Evolutionary conservation across 148 eudicot species (phyloP).

Genomic region (Rhododendron ferrugineum): DNA sequence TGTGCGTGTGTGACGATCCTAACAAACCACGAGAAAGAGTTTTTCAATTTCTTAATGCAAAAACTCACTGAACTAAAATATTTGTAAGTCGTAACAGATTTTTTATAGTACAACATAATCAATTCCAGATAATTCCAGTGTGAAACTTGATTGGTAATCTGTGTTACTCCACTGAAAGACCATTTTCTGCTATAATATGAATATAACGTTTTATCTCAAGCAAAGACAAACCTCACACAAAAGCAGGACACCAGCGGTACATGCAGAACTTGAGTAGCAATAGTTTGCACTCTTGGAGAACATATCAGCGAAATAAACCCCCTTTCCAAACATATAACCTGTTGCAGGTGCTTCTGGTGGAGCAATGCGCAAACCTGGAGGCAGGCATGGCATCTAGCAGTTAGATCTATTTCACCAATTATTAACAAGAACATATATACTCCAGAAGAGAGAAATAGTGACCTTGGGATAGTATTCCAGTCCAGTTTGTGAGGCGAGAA

Average conservation of each 20-base stretch:
- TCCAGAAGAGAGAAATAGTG: background rate
- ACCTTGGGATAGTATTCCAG: slow-evolving; percentile 97
- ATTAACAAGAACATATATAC: background rate
- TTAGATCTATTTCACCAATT: background rate
- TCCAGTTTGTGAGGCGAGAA: slow-evolving; percentile 94
- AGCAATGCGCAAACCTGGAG: slow-evolving; percentile 88
- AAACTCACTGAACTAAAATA: background rate
- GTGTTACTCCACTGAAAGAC: background rate
- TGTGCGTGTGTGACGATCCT: too few species aligned
- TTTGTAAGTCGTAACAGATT: background rate
- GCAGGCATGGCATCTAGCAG: slow-evolving; percentile 11
- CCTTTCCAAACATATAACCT: slow-evolving; percentile 98
- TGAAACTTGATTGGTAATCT: background rate
- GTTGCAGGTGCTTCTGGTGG: slow-evolving; percentile 98
- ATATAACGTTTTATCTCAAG: background rate
- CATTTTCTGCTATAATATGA: background rate
- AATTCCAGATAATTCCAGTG: background rate
- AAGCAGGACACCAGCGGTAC: slow-evolving; percentile 77
- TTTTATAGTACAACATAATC: background rate
- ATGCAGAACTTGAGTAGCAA: slow-evolving; percentile 51
- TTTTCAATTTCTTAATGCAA: background rate
- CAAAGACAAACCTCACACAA: slow-evolving; percentile 68
- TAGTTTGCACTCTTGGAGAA: slow-evolving; percentile 98
- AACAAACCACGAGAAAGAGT: background rate
- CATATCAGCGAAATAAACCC: slow-evolving; percentile 99